Evolutionary conservation across 169 alveolate species (phyloP).

Genomic region (Cryptosporidium tyzzeri): DNA sequence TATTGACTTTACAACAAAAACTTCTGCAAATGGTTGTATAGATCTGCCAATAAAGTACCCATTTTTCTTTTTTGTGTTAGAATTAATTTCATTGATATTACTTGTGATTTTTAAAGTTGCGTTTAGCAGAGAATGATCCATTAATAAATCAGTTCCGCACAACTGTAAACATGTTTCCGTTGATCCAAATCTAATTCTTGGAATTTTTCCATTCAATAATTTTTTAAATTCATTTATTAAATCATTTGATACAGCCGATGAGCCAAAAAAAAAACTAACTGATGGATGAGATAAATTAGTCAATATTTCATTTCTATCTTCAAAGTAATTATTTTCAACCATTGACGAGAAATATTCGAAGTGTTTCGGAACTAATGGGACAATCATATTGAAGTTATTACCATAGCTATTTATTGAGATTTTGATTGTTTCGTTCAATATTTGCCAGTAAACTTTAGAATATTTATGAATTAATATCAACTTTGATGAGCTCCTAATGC

Average conservation of each 20-base stretch:
- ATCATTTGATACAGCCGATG: constrained; percentile 67
- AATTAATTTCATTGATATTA: constrained; percentile 1
- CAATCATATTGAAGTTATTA: constrained; percentile 6
- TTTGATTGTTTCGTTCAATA: constrained; percentile 9
- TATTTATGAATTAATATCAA: constrained; percentile 35
- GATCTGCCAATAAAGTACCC: constrained; percentile 81
- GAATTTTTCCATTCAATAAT: constrained; percentile 75
- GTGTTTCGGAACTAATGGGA: constrained; percentile 69
- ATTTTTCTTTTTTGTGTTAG: not conserved
- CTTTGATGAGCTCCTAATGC: constrained; percentile 50
- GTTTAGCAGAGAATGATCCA: not conserved
- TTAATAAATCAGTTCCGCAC: constrained; percentile 43
- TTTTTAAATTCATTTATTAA: constrained; percentile 27
- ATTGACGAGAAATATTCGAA: constrained; percentile 52
- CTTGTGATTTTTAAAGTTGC: not conserved
- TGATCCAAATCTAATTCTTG: constrained; percentile 80
- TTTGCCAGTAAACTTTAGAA: constrained; percentile 41
- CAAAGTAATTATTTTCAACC: constrained; percentile 12
- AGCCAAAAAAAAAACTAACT: constrained; percentile 56
- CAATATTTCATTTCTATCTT: constrained; percentile 12
- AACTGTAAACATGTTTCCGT: constrained; percentile 81
- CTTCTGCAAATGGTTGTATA: constrained; percentile 75
- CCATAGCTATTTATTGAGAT: not conserved
- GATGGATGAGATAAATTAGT: constrained; percentile 43
- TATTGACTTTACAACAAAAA: constrained; percentile 72